Conservation (phyloP, 2,329 filamentous ascomycete species). For the Teratosphaeria destructans region DNA sequence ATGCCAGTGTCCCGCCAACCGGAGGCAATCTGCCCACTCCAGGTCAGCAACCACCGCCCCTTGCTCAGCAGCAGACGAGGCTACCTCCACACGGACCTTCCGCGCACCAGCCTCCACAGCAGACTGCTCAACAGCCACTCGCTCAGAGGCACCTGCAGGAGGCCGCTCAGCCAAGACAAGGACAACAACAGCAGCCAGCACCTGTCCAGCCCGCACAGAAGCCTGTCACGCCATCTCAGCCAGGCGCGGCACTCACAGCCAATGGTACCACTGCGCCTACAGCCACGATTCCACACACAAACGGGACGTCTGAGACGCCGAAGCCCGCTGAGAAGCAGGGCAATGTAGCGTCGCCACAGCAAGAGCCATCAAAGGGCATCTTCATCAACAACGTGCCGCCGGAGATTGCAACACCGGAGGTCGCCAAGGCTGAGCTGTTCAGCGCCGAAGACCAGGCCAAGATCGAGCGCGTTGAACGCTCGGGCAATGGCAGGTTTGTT, state of each 20-base stretch:
- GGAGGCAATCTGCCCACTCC: slow-evolving; percentile 30
- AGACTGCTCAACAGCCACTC: slow-evolving; percentile 17
- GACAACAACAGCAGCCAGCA: slow-evolving; percentile 27
- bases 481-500: slow-evolving; percentile 71
- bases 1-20: slow-evolving; percentile 27
- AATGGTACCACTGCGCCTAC: slow-evolving; percentile 20
- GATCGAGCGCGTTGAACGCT: slow-evolving; percentile 59
- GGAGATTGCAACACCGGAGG: slow-evolving; percentile 41
- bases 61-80: slow-evolving; percentile 27
- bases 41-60: slow-evolving; percentile 24
- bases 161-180: slow-evolving; percentile 16
- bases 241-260: slow-evolving; percentile 14
- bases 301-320: slow-evolving; percentile 35
- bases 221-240: slow-evolving; percentile 5
- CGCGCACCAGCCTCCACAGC: slow-evolving; percentile 18
- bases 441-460: slow-evolving; percentile 72
- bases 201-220: slow-evolving; percentile 34
- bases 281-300: slow-evolving; percentile 33
- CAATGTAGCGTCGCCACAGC: slow-evolving; percentile 23
- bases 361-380: slow-evolving; percentile 57
- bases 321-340: slow-evolving; percentile 25
- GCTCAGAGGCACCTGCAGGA: slow-evolving; percentile 18
- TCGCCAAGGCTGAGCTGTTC: slow-evolving; percentile 56
- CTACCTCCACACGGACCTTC: slow-evolving; percentile 22
- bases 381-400: slow-evolving; percentile 75